Evolutionary conservation across 2,329 filamentous ascomycete genomes (phyloP).

Genomic region (Pyrenochaeta sp.): DNA sequence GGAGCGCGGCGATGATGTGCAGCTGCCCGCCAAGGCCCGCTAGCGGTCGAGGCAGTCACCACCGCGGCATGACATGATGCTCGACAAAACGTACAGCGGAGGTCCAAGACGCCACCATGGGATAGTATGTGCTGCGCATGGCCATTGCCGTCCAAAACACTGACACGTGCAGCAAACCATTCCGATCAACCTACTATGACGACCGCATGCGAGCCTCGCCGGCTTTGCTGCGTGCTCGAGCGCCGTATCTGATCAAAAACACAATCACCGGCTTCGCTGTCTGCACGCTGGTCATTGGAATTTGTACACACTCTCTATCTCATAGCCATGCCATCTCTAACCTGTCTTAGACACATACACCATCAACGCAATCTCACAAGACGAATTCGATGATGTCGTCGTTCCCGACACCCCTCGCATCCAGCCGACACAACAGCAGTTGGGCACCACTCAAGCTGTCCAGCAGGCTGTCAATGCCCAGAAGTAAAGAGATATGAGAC

Average conservation of each 20-base stretch:
- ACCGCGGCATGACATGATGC: no score
- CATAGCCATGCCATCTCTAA: slow-evolving; percentile 14
- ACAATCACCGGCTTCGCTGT: slow-evolving; percentile 79
- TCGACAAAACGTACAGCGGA: no score
- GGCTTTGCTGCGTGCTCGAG: slow-evolving; percentile 87
- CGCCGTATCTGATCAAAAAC: slow-evolving; percentile 93
- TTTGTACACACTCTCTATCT: slow-evolving; percentile 68
- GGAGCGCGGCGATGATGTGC: slow-evolving; percentile 15
- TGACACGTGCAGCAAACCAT: slow-evolving; percentile 48
- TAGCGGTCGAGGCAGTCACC: slow-evolving; percentile 26
- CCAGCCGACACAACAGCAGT: slow-evolving; percentile 42
- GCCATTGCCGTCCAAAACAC: neutral
- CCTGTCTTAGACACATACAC: slow-evolving; percentile 67
- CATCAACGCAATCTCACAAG: slow-evolving; percentile 87
- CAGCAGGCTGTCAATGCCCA: slow-evolving; percentile 39
- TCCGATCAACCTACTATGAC: slow-evolving; percentile 88
- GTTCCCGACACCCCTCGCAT: slow-evolving; percentile 75
- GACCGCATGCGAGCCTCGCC: slow-evolving; percentile 83
- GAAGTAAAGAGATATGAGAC: slow-evolving; percentile 23
- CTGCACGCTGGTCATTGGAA: slow-evolving; percentile 75
- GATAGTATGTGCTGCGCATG: slow-evolving; percentile 36
- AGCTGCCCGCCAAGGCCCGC: slow-evolving; percentile 16
- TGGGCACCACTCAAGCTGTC: slow-evolving; percentile 38
- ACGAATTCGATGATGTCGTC: slow-evolving; percentile 95
- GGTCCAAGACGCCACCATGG: slow-evolving; percentile 38